Conservation (phyloP, 805 yeast species). For the Barnettozyma siamensis region DNA sequence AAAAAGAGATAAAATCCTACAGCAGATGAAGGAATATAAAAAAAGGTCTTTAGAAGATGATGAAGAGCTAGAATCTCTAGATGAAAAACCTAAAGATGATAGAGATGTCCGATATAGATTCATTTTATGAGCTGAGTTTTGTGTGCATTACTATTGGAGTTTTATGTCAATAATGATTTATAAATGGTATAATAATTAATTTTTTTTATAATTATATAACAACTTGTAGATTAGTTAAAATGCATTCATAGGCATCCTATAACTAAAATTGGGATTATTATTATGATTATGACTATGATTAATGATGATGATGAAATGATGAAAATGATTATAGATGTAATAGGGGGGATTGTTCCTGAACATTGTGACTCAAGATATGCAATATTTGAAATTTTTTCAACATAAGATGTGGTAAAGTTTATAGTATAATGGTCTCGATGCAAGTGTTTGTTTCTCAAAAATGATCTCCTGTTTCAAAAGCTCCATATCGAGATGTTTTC, state of each 20-base stretch:
- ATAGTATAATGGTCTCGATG: constrained; percentile 41
- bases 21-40: constrained; percentile 4
- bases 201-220: too few relatives aligned
- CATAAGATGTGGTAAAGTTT: constrained; percentile 44
- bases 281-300: too few relatives aligned
- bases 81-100: constrained; percentile 22
- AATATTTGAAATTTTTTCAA: constrained; percentile 19
- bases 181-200: too few relatives aligned
- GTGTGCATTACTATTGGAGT: not conserved
- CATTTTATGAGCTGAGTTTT: constrained; percentile 1
- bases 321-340: too few relatives aligned
- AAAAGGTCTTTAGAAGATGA: constrained; percentile 4
- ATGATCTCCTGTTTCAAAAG: constrained; percentile 49
- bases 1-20: constrained; percentile 11
- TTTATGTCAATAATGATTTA: too few relatives aligned
- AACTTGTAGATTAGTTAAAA: too few relatives aligned
- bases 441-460: constrained; percentile 49
- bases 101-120: constrained; percentile 17
- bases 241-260: too few relatives aligned
- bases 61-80: constrained; percentile 5
- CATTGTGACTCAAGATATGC: not conserved
- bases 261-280: too few relatives aligned
- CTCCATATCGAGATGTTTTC: constrained; percentile 55
- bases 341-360: too few relatives aligned
- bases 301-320: too few relatives aligned